Percentiles rank a stretch among this genome's conserved stretches.
phyloP scores from a whole-genome alignment of 2,329 filamentous ascomycete genomes.

The Trichophyton simii region DNA sequence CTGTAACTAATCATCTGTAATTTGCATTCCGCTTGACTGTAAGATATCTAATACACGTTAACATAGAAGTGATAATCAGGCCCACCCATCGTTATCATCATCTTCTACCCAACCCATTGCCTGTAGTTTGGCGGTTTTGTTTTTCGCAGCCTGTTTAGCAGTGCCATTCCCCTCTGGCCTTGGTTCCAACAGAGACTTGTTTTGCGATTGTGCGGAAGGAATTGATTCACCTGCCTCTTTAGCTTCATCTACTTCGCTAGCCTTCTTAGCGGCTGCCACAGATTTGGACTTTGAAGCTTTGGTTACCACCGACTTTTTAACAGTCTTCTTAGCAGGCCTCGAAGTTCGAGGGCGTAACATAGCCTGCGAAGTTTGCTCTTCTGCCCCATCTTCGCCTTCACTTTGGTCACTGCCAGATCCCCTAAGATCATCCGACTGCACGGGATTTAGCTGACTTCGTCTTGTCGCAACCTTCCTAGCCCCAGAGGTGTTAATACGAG shows the following conservation, averaged over 20 bases:
- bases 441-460: not conserved
- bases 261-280: not conserved
- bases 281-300: not conserved
- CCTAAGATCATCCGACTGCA: not conserved
- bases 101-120: conserved; percentile 21
- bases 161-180: not conserved
- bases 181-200: not conserved
- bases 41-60: not conserved
- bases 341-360: conserved; percentile 1
- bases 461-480: conserved; percentile 7
- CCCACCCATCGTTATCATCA: conserved; percentile 10
- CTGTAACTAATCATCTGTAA: no score
- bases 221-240: not conserved
- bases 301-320: not conserved
- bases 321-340: not conserved
- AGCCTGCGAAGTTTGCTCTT: not conserved
- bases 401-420: conserved; percentile 7
- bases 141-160: conserved; percentile 17
- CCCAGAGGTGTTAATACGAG: not conserved
- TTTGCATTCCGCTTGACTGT: not conserved
- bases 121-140: conserved; percentile 23
- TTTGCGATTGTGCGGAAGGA: not conserved
- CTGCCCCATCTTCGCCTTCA: not conserved
- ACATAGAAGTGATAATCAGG: not conserved
- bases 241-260: not conserved